Conservation (phyloP, 2,329 filamentous ascomycete genomes). For the Colletotrichum abscissum region DNA sequence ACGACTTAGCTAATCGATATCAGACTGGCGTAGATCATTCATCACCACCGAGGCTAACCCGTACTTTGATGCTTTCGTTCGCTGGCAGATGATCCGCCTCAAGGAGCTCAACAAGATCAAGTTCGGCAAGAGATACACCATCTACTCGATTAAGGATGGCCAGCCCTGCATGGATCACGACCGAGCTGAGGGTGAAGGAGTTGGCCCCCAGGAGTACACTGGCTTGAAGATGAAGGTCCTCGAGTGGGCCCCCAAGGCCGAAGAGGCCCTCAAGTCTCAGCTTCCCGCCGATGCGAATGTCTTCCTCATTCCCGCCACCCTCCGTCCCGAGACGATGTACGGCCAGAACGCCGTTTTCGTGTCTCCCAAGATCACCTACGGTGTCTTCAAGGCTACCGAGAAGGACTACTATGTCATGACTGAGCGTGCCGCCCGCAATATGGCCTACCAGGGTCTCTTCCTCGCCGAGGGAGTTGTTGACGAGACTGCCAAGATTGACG, state of each 20-base stretch:
- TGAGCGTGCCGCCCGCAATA: constrained; percentile 87
- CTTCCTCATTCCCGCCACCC: constrained; percentile 90
- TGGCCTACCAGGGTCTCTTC: constrained; percentile 93
- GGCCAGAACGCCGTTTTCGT: constrained; percentile 97
- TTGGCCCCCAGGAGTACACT: constrained; percentile 69
- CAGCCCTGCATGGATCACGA: constrained; percentile 62
- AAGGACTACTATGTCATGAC: constrained; percentile 88
- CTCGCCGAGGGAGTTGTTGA: constrained; percentile 80
- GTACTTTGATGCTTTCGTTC: constrained; percentile 90
- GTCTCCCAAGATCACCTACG: constrained; percentile 88
- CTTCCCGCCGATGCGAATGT: constrained; percentile 82
- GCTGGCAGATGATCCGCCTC: constrained; percentile 97
- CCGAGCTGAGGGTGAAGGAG: constrained; percentile 55
- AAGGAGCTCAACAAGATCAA: constrained; percentile 92
- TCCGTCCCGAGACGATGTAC: constrained; percentile 98
- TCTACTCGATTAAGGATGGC: constrained; percentile 81
- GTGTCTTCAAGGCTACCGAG: constrained; percentile 82
- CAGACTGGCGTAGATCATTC: constrained; percentile 37
- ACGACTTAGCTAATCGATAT: constrained; percentile 51
- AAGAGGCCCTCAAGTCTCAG: constrained; percentile 78
- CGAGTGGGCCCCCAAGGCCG: constrained; percentile 85
- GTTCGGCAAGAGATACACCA: constrained; percentile 92
- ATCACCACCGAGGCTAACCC: constrained; percentile 97
- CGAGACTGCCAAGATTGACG: constrained; percentile 79
- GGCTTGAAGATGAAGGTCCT: constrained; percentile 91